phyloP scores from a whole-genome alignment of 352 stramenopile species.

The Globisporangium spiculum region DNA sequence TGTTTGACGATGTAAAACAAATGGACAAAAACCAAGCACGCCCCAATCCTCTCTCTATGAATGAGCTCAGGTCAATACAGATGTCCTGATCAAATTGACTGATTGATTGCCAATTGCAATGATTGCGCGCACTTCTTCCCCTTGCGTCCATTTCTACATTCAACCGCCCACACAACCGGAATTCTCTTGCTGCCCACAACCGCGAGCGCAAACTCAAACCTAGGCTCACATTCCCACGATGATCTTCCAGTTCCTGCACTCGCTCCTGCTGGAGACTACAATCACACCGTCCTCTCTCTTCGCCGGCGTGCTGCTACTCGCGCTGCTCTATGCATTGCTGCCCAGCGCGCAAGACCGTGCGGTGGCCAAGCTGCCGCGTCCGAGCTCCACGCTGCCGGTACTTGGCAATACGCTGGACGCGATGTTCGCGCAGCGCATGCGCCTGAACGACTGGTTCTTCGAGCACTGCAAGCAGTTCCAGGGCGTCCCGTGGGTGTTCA shows the following conservation, averaged over 20 bases:
- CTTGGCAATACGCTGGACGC: not conserved
- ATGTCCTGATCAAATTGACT: not conserved
- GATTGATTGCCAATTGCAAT: not conserved
- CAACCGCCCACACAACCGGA: no score
- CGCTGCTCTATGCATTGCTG: not conserved
- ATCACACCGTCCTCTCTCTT: not conserved
- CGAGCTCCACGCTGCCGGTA: not conserved
- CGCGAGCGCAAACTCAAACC: no score
- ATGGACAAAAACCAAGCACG: no score
- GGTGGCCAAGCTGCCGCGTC: not conserved
- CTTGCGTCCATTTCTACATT: not conserved
- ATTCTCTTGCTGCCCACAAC: no score
- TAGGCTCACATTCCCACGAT: not conserved
- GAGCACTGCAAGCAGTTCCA: not conserved
- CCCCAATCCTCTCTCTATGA: no score
- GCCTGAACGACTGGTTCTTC: not conserved
- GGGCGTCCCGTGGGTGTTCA: not conserved
- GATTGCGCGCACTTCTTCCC: not conserved
- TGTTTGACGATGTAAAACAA: no score
- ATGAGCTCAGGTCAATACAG: no score
- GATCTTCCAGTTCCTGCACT: not conserved
- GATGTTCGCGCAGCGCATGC: not conserved
- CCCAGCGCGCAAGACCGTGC: not conserved
- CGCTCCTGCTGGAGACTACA: not conserved
- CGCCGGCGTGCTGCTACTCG: not conserved